Evolutionary conservation across 805 yeast genomes (phyloP), one percentile per base, ranked within the genome.

Genomic region (Schwanniomyces pseudopolymorphus): DNA sequence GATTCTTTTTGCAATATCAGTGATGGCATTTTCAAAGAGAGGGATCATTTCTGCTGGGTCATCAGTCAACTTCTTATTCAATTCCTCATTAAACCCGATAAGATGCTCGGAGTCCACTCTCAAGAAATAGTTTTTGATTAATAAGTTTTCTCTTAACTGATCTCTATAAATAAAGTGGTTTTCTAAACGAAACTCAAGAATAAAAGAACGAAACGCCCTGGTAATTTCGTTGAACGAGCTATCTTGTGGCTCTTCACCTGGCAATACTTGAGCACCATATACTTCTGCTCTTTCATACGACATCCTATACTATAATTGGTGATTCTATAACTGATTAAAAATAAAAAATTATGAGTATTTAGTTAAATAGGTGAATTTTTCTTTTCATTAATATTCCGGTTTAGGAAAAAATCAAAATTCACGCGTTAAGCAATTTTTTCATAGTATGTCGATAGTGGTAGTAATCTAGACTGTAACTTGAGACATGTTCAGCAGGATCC

Each of bases 1-100:
- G 47, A 85, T 80, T 55, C 88, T 72, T 60, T 84, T 84, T 6
- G 97, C 97, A 33, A 89, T 92, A 47, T 87, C 91, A 3, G 92
- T 85, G 54, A 86, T 83, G 44, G 92, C 90, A 40, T 67, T 78
- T 64, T 91, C 97, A 57, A 91, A 89, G 33, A 89, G 64, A 3
- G 96, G 96, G 27, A 91, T 81, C 77, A 88, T 82, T 42, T 88
- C 96, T 2, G 85, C 75, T 3, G 99, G 98, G 59, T 87, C 91
- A 57, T 90, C 96, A 47, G 83, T 68, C 51, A 94, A 74, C 53
- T 82, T 81, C 64, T 90, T 92, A 61, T 89, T 91, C 44, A 94
- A 74, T 55, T 88, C 96, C 60, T 89, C 98, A 59, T 89, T 88
- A 70, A 82, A 94, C 7, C 89, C 84, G 46, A 92, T 86, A 47